Percentiles rank a stretch among this genome's conserved stretches.
Evolutionary conservation across 2,329 filamentous ascomycete genomes (phyloP).

Genomic region (Tolypocladium tundrense): DNA sequence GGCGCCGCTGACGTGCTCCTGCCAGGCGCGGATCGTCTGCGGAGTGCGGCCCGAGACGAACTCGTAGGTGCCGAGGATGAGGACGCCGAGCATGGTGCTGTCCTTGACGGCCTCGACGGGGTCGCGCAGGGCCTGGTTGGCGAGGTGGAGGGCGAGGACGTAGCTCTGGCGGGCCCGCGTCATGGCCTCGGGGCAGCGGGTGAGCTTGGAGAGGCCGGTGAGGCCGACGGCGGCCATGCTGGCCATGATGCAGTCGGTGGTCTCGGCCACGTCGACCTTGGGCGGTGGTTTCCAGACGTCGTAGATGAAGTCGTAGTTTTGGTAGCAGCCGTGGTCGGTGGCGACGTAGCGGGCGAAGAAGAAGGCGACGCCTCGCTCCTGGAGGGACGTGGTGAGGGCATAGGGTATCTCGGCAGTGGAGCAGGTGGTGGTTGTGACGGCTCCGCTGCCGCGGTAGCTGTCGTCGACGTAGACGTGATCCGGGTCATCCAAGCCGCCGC

Average conservation of each 20-base stretch:
- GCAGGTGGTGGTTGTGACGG: neutral
- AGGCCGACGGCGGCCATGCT: conserved; percentile 46
- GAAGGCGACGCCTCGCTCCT: conserved; percentile 35
- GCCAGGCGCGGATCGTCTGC: conserved; percentile 39
- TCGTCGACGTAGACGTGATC: neutral
- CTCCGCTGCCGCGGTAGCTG: neutral
- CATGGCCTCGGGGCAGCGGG: conserved; percentile 29
- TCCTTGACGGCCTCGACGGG: conserved; percentile 33
- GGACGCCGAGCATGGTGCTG: conserved; percentile 41
- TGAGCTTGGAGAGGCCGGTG: conserved; percentile 38
- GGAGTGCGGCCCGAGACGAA: conserved; percentile 36
- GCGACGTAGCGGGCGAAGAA: conserved; percentile 42
- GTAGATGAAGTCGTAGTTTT: conserved; percentile 42
- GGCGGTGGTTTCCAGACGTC: conserved; percentile 39
- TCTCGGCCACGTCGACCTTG: conserved; percentile 15
- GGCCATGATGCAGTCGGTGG: conserved; percentile 35
- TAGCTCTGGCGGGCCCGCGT: conserved; percentile 40
- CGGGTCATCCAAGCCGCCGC: neutral
- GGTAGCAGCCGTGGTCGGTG: conserved; percentile 34
- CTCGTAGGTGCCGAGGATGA: conserved; percentile 45
- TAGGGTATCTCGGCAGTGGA: conserved; percentile 3
- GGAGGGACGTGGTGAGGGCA: conserved; percentile 16
- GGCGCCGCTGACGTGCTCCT: conserved; percentile 43
- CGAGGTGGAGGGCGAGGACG: conserved; percentile 37
- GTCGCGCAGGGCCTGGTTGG: conserved; percentile 37